phyloP scores from a whole-genome alignment of 192 early-diverging fungal genomes.

The Podila clonocystis region DNA sequence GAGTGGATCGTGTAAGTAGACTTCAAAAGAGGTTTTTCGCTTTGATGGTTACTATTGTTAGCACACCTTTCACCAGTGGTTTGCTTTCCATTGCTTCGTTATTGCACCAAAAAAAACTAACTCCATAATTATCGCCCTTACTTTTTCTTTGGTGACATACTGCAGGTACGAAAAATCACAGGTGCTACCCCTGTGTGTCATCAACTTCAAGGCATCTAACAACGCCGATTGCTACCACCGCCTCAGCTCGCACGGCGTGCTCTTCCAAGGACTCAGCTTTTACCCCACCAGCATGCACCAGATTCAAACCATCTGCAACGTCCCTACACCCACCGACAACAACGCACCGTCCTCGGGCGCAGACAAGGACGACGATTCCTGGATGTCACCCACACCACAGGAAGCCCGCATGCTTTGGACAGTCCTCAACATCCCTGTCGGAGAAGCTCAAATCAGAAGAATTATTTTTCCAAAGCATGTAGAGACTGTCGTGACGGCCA shows the following conservation, averaged over 20 bases:
- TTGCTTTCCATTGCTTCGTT: neutral
- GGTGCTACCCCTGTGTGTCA: constrained; percentile 36
- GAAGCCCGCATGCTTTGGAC: neutral
- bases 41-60: neutral
- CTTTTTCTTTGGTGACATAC: neutral
- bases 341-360: neutral
- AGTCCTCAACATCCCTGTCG: neutral
- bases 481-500: neutral
- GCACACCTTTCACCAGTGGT: neutral
- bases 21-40: neutral
- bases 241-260: constrained; percentile 4
- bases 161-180: constrained; percentile 40
- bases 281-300: constrained; percentile 16
- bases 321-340: constrained; percentile 9
- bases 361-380: neutral
- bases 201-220: constrained; percentile 43
- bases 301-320: constrained; percentile 9
- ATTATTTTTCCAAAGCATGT: neutral
- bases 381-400: constrained; percentile 2
- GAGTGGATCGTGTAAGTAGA: constrained; percentile 46
- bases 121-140: neutral
- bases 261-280: neutral
- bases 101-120: neutral
- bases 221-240: constrained; percentile 14
- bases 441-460: constrained; percentile 6